Percentiles rank a stretch among this genome's conserved stretches.
Conservation (phyloP, 2,329 filamentous ascomycete genomes). For the Calonectria henricotiae region DNA sequence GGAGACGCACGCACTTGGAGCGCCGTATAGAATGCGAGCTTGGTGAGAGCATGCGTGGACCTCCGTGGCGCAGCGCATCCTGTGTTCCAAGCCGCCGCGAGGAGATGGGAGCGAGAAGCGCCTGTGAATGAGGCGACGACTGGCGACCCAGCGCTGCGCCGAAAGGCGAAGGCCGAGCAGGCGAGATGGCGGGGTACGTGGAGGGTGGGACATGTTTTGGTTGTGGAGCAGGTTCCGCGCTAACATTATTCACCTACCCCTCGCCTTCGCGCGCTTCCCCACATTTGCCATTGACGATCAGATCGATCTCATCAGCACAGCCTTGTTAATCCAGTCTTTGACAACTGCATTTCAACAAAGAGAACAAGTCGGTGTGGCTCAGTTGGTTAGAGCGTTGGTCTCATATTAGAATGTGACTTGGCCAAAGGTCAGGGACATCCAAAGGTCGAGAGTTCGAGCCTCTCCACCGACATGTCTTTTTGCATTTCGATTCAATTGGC, state of each 20-base stretch:
- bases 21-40: slow-evolving; percentile 1
- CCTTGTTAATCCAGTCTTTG: background rate
- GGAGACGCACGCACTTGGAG: slow-evolving; percentile 13
- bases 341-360: slow-evolving; percentile 16
- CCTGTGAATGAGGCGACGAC: background rate
- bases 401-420: slow-evolving; percentile 52
- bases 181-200: slow-evolving; percentile 32
- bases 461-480: slow-evolving; percentile 47
- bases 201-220: background rate
- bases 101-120: background rate
- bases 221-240: background rate
- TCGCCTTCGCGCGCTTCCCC: background rate
- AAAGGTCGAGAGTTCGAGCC: slow-evolving; percentile 54
- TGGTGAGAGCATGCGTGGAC: slow-evolving; percentile 37
- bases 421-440: slow-evolving; percentile 47
- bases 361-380: slow-evolving; percentile 54
- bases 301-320: too few species aligned
- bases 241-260: slow-evolving; percentile 16
- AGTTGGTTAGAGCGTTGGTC: slow-evolving; percentile 61
- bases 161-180: slow-evolving; percentile 38
- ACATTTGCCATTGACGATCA: background rate
- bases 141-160: background rate
- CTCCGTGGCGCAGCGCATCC: slow-evolving; percentile 41
- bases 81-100: background rate
- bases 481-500: background rate